These are phyloP conservation scores for Ophiostoma piceae DNA, from an alignment of 2,329 filamentous ascomycete species.

Conservation along the genomic window DNA sequence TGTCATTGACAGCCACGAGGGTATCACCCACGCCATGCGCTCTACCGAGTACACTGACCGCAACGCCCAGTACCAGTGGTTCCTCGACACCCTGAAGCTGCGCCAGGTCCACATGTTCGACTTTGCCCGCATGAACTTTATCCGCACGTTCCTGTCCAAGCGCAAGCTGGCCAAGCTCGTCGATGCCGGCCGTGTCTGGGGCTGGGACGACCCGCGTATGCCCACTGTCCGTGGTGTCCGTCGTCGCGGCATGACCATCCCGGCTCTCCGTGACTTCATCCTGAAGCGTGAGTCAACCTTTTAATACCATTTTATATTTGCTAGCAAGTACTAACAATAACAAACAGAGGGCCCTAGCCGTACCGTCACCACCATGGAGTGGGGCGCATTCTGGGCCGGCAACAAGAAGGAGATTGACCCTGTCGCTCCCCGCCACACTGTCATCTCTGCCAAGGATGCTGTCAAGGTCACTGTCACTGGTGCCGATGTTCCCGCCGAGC, in stretches of 20 bases:
- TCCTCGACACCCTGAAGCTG: conserved; percentile 66
- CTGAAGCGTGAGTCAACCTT: conserved; percentile 49
- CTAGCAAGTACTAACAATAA: background rate
- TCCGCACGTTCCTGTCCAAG: conserved; percentile 77
- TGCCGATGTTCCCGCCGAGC: conserved; percentile 57
- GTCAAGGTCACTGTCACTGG: conserved; percentile 68
- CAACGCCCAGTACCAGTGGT: conserved; percentile 83
- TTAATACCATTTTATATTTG: background rate
- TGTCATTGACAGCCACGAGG: conserved; percentile 73
- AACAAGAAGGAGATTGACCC: conserved; percentile 84
- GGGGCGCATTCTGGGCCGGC: conserved; percentile 65
- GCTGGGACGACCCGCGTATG: conserved; percentile 85
- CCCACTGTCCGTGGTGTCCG: conserved; percentile 70
- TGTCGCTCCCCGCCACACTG: conserved; percentile 66
- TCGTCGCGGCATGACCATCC: conserved; percentile 71
- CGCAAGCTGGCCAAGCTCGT: conserved; percentile 81
- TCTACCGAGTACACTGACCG: conserved; percentile 81
- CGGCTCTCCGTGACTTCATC: conserved; percentile 76
- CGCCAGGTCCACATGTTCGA: conserved; percentile 80
- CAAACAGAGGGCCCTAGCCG: conserved; percentile 63
- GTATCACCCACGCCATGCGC: conserved; percentile 75
- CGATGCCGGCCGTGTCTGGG: conserved; percentile 68
- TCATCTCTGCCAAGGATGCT: conserved; percentile 62
- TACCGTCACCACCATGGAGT: conserved; percentile 80
- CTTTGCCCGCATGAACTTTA: conserved; percentile 79